Percentiles rank a stretch among this genome's conserved stretches.
phyloP scores from a whole-genome alignment of 2,329 filamentous ascomycete genomes.

The Aspergillus pseudoglaucus region DNA sequence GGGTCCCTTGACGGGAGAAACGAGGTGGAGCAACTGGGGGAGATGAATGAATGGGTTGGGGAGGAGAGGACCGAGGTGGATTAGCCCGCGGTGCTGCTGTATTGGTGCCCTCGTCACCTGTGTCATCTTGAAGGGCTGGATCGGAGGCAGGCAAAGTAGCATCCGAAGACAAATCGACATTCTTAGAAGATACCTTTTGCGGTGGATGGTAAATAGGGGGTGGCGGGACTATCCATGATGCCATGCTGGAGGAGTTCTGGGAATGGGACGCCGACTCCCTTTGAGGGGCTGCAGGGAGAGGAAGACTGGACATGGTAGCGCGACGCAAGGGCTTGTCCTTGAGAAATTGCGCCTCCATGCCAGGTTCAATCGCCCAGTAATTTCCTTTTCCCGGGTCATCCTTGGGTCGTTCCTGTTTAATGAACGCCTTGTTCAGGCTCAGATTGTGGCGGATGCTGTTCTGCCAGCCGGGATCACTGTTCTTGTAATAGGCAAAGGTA shows the following conservation, averaged over 20 bases:
- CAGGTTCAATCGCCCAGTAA: slow-evolving; percentile 91
- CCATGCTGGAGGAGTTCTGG: slow-evolving; percentile 26
- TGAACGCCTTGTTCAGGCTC: slow-evolving; percentile 91
- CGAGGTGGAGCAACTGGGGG: slow-evolving; percentile 64
- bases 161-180: slow-evolving; percentile 63
- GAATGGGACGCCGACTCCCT: slow-evolving; percentile 23
- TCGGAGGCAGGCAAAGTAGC: slow-evolving; percentile 71
- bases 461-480: slow-evolving; percentile 86
- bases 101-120: slow-evolving; percentile 38
- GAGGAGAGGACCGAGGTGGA: slow-evolving; percentile 41
- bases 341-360: slow-evolving; percentile 81
- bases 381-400: slow-evolving; percentile 96
- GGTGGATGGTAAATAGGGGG: slow-evolving; percentile 16
- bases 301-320: slow-evolving; percentile 40
- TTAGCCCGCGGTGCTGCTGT: slow-evolving; percentile 17
- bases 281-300: slow-evolving; percentile 29
- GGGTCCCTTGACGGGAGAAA: slow-evolving; percentile 58
- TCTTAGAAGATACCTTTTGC: slow-evolving; percentile 15
- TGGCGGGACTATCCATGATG: slow-evolving; percentile 27
- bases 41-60: slow-evolving; percentile 73
- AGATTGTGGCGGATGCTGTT: slow-evolving; percentile 99
- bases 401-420: slow-evolving; percentile 92
- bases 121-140: slow-evolving; percentile 51
- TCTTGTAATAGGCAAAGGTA: slow-evolving; percentile 80
- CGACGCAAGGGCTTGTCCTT: slow-evolving; percentile 66